Conservation (phyloP, 1,284 basidiomycete genomes). For the Inonotus hispidus region DNA sequence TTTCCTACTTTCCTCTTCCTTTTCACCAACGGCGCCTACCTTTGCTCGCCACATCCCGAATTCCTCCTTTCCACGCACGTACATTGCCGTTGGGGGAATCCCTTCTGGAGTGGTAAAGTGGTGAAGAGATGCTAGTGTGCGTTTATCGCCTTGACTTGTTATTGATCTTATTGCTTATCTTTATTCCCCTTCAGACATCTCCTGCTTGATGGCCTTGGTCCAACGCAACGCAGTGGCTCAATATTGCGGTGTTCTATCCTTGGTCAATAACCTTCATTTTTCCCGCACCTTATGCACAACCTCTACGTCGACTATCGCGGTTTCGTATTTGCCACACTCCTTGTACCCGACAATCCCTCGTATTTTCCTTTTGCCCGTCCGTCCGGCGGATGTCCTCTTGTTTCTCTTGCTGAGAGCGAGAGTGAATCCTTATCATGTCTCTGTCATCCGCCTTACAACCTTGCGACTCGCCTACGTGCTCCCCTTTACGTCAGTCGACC, state of each 20-base stretch:
- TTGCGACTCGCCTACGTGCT: background rate
- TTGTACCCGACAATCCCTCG: background rate
- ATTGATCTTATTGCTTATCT: background rate
- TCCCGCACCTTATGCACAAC: background rate
- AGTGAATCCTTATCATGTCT: background rate
- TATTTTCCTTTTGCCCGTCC: background rate
- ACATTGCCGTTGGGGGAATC: background rate
- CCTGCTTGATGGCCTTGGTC: background rate
- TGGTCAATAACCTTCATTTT: background rate
- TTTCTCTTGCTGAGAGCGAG: background rate
- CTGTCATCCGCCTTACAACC: background rate
- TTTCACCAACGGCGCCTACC: background rate
- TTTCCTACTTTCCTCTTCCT: background rate
- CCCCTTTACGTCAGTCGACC: background rate
- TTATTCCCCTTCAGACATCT: background rate
- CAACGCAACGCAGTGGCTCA: background rate
- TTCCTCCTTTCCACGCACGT: background rate
- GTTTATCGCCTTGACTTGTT: background rate
- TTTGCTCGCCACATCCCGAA: background rate
- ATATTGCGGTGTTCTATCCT: background rate
- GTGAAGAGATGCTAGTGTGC: slow-evolving; percentile 13
- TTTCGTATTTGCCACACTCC: background rate
- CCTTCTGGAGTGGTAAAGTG: slow-evolving; percentile 1
- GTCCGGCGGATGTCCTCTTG: background rate
- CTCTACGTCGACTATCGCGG: background rate